Evolutionary conservation across 805 yeast species (phyloP), one percentile per base, ranked within the genome.

Genomic region (Maudiozyma pseudohumilis): DNA sequence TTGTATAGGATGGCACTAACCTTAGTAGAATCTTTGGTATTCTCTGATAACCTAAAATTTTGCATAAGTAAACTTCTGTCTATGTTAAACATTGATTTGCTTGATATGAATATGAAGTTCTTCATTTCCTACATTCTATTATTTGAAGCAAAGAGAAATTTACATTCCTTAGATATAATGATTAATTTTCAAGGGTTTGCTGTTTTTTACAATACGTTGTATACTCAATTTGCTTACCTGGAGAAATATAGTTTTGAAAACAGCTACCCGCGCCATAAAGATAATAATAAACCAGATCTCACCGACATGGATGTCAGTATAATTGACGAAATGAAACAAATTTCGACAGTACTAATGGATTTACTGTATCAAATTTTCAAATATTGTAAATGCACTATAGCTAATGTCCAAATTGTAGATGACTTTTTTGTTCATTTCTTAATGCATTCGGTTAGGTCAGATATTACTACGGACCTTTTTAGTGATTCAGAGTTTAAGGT

Each of bases 401-500:
- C 59, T 1, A 74, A 75, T 38, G 48, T 77, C 22, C 48, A 50
- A 7, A 40, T 55, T 12, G 54, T 79, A 29, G 68, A 68, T 33
- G 56, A 55, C 20, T 63, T 62, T 29, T 71, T 76, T 38, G 56
- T 77, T 12, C 64, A 63, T 39, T 72, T 60, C 44, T 48, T 78
- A 36, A 69, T 77, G 46, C 52, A 61, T 13, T 59, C 70, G 1
- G 53, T 80, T 16, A 55, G 66, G 7, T 56, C 65, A 2, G 63
- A 66, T 23, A 57, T 59, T 16, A 69, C 69, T 8, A 74, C 70
- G 32, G 79, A 80, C 52, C 70, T 75, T 34, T 68, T 67, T 44
- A 80, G 77, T 51, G 75, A 74, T 43, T 73, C 83, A 28, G 77
- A 80, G 43, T 77, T 87, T 63, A 78, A 77, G 49, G 62, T 84